phyloP scores from a whole-genome alignment of 495 filamentous ascomycete genomes.

The Penicillium flavigenum region DNA sequence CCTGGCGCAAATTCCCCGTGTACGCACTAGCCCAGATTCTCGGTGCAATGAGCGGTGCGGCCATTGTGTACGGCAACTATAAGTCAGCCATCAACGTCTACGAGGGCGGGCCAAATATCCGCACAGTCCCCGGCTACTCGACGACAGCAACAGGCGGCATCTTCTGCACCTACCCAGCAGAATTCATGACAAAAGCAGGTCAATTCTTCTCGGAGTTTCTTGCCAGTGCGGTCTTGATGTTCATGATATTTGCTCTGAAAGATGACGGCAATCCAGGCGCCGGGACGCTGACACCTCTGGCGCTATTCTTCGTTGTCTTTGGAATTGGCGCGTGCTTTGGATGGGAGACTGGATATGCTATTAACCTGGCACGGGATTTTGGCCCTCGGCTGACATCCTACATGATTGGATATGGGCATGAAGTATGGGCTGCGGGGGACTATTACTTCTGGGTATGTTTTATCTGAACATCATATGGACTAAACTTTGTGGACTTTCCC shows the following conservation, averaged over 20 bases:
- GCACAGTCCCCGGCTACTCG: conserved; percentile 58
- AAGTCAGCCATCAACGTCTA: conserved; percentile 53
- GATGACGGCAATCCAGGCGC: conserved; percentile 56
- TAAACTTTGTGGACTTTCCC: background rate
- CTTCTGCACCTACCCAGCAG: conserved; percentile 64
- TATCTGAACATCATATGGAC: background rate
- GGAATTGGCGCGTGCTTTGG: conserved; percentile 67
- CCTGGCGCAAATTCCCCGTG: conserved; percentile 58
- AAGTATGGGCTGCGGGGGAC: conserved; percentile 60
- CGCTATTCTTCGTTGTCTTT: conserved; percentile 63
- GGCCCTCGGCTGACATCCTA: conserved; percentile 63
- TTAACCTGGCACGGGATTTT: conserved; percentile 67
- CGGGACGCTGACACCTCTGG: conserved; percentile 52
- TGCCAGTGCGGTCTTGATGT: conserved; percentile 60
- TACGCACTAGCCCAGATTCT: conserved; percentile 55
- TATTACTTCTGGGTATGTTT: conserved; percentile 63
- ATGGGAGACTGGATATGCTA: conserved; percentile 68
- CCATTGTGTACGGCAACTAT: conserved; percentile 59
- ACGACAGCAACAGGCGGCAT: conserved; percentile 60
- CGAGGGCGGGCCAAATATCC: conserved; percentile 53
- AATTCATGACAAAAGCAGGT: conserved; percentile 57
- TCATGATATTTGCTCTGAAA: conserved; percentile 65
- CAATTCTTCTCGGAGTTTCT: conserved; percentile 67
- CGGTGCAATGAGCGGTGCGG: conserved; percentile 54
- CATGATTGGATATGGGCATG: conserved; percentile 60